Conservation (phyloP, 2,329 filamentous ascomycete species). For the Ophiocordyceps australis region DNA sequence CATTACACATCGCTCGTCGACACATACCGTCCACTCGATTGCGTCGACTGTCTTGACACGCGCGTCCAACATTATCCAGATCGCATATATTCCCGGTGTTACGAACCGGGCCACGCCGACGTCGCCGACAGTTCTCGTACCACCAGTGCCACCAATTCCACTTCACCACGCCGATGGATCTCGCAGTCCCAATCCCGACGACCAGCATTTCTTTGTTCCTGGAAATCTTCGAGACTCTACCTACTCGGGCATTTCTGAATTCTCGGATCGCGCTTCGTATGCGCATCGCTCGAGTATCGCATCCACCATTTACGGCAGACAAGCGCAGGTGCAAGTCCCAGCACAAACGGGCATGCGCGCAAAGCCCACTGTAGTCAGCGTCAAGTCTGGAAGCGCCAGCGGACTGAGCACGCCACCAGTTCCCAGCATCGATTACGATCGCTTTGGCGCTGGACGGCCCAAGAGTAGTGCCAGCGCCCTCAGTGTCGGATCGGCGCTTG, state of each 20-base stretch:
- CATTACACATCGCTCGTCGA: slow-evolving; percentile 47
- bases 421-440: slow-evolving; percentile 49
- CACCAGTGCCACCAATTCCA: slow-evolving; percentile 88
- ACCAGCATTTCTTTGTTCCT: slow-evolving; percentile 87
- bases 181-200: slow-evolving; percentile 37
- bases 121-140: slow-evolving; percentile 65
- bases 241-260: slow-evolving; percentile 59
- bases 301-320: slow-evolving; percentile 86
- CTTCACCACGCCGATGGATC: slow-evolving; percentile 33
- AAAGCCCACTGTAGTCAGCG: slow-evolving; percentile 84
- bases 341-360: slow-evolving; percentile 76
- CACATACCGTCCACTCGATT: slow-evolving; percentile 76
- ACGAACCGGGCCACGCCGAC: slow-evolving; percentile 77
- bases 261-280: slow-evolving; percentile 42
- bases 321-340: slow-evolving; percentile 65
- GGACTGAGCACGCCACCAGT: slow-evolving; percentile 49
- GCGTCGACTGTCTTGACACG: slow-evolving; percentile 90
- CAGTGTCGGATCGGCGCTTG: slow-evolving; percentile 49
- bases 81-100: slow-evolving; percentile 94
- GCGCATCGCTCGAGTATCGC: slow-evolving; percentile 59
- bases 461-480: slow-evolving; percentile 40
- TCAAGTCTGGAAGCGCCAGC: slow-evolving; percentile 48
- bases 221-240: slow-evolving; percentile 81
- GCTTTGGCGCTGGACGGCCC: slow-evolving; percentile 29
- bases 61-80: slow-evolving; percentile 97